Evolutionary conservation across 116 monocot species (phyloP).

Genomic region (Dioscorea cayenensis): DNA sequence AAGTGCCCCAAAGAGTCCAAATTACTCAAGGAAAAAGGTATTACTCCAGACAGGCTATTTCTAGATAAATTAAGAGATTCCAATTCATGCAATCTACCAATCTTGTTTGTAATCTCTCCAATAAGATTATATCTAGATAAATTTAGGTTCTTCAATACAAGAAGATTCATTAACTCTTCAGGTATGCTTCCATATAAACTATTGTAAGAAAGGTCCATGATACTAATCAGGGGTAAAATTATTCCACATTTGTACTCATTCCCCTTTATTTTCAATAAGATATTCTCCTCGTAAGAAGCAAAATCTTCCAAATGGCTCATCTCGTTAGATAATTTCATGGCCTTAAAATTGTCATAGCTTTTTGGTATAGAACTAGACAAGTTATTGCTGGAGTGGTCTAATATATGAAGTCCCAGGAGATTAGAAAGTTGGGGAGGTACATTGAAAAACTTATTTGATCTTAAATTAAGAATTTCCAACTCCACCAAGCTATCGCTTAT

Average conservation of each 20-base stretch:
- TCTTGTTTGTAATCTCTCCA: neutral
- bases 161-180: slow-evolving; percentile 2
- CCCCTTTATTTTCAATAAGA: no score
- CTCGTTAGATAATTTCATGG: neutral
- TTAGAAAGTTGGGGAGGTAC: neutral
- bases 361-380: neutral
- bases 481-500: neutral
- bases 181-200: neutral
- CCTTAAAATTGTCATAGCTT: slow-evolving; percentile 1
- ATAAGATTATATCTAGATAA: slow-evolving; percentile 6
- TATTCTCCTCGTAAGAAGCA: no score
- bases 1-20: no score
- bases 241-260: no score
- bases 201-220: no score
- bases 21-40: no score
- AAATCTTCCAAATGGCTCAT: no score
- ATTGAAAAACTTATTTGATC: neutral
- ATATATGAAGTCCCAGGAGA: neutral
- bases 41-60: slow-evolving; percentile 11
- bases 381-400: slow-evolving; percentile 1
- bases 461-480: neutral
- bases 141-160: slow-evolving; percentile 1
- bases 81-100: neutral
- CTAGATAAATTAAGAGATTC: no score
- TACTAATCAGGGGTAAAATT: no score